Conservation (phyloP, 2,329 filamentous ascomycete genomes). For the Beauveria scarabaeidicola region DNA sequence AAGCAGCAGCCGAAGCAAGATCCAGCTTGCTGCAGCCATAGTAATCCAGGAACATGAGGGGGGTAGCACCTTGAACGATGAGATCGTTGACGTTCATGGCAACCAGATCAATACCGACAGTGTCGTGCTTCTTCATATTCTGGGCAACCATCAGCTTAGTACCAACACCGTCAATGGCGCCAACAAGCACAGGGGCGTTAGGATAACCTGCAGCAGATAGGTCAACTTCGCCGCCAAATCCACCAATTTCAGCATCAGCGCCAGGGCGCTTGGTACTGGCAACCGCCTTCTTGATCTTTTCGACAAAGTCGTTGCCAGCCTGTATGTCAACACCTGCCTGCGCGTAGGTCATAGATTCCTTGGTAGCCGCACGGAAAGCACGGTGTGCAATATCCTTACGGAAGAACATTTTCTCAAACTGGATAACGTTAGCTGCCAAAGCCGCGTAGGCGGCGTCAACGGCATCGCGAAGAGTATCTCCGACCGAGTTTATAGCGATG, state of each 20-base stretch:
- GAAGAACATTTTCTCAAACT: conserved; percentile 85
- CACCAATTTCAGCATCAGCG: conserved; percentile 87
- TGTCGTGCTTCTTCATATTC: conserved; percentile 79
- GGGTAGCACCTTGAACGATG: conserved; percentile 89
- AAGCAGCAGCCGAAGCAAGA: conserved; percentile 67
- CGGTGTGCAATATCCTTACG: conserved; percentile 87
- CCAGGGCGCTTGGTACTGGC: conserved; percentile 75
- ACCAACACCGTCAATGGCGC: conserved; percentile 90
- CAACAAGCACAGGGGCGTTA: conserved; percentile 73
- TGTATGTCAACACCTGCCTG: conserved; percentile 91
- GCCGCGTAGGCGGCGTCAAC: conserved; percentile 83
- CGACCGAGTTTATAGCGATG: conserved; percentile 80
- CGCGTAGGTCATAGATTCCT: conserved; percentile 72
- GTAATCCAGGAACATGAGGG: conserved; percentile 95
- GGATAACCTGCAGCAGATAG: conserved; percentile 65
- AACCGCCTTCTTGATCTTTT: conserved; percentile 87
- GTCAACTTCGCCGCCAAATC: conserved; percentile 66
- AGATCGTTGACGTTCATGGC: conserved; percentile 99
- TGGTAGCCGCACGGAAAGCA: conserved; percentile 44
- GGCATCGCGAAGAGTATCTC: conserved; percentile 65
- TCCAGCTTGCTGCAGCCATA: conserved; percentile 89
- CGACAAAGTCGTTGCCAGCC: conserved; percentile 84
- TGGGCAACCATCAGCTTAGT: conserved; percentile 97
- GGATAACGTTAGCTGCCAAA: conserved; percentile 57
- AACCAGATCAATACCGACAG: conserved; percentile 91